phyloP scores from a whole-genome alignment of 2,329 filamentous ascomycete genomes.

The Trichoderma polysporum region DNA sequence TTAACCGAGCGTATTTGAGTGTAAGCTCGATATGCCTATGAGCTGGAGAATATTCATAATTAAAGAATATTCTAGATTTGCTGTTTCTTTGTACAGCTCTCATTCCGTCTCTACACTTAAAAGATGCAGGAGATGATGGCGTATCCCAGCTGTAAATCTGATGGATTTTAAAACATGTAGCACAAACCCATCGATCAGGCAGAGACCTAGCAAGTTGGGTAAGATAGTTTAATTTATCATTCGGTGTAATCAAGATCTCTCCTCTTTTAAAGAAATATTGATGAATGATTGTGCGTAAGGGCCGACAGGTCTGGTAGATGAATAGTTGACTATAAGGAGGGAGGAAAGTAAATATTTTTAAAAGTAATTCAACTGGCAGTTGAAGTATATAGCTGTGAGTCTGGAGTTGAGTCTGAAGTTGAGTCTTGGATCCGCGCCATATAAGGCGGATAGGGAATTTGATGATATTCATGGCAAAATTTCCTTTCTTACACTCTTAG shows the following conservation, averaged over 20 bases:
- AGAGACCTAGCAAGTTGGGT: background rate
- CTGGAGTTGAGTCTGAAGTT: background rate
- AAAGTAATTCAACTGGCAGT: background rate
- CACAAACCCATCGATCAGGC: constrained; percentile 8
- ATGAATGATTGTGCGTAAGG: background rate
- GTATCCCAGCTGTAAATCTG: background rate
- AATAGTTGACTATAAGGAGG: background rate
- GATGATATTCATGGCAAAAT: background rate
- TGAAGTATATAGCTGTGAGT: background rate
- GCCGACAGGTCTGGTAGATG: background rate
- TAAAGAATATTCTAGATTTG: no score
- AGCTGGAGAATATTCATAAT: background rate
- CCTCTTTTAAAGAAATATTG: background rate
- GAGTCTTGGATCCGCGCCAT: no score
- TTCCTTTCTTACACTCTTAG: no score
- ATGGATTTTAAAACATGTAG: background rate
- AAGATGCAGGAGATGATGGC: background rate
- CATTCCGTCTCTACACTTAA: background rate
- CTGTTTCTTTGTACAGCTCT: background rate
- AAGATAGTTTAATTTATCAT: background rate
- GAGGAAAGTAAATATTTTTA: background rate
- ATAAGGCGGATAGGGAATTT: background rate
- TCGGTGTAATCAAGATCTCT: background rate
- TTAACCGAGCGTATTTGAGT: background rate
- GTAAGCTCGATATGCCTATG: constrained; percentile 3